Conservation (phyloP, 352 stramenopile species). For the Pythium dissimile region DNA sequence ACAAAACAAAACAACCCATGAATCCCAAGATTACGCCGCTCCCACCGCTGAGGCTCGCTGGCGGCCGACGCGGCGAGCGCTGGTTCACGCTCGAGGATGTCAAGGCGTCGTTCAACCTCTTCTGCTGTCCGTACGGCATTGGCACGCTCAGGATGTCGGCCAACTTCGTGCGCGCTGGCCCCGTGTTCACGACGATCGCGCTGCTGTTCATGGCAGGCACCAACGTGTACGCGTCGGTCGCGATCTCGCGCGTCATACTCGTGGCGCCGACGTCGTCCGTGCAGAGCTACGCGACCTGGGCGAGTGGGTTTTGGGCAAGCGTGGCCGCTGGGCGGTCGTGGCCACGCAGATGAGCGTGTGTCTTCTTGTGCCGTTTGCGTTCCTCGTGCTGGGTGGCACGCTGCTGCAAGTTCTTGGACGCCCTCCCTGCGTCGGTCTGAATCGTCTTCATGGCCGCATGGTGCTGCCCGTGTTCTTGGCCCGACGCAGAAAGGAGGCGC, state of each 20-base stretch:
- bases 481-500: constrained; percentile 32
- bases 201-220: constrained; percentile 29
- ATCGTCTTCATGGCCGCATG: constrained; percentile 31
- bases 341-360: constrained; percentile 20
- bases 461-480: constrained; percentile 25
- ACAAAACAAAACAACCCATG: too few species aligned
- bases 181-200: constrained; percentile 20
- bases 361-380: constrained; percentile 23
- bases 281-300: constrained; percentile 30
- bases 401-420: constrained; percentile 20
- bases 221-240: constrained; percentile 32
- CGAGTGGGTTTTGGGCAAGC: constrained; percentile 22
- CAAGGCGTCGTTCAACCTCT: constrained; percentile 24
- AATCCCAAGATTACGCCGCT: too few species aligned
- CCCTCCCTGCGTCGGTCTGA: constrained; percentile 21
- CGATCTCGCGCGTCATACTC: constrained; percentile 26
- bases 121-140: too few species aligned
- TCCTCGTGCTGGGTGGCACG: constrained; percentile 28
- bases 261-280: constrained; percentile 25
- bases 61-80: too few species aligned
- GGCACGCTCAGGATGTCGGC: constrained; percentile 32
- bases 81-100: constrained; percentile 31
- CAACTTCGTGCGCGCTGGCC: constrained; percentile 31
- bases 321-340: constrained; percentile 20
- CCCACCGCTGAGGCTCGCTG: too few species aligned